These are phyloP conservation scores for Aspergillus clavatus DNA, from an alignment of 2,329 filamentous ascomycete genomes.

Conservation along the genomic window DNA sequence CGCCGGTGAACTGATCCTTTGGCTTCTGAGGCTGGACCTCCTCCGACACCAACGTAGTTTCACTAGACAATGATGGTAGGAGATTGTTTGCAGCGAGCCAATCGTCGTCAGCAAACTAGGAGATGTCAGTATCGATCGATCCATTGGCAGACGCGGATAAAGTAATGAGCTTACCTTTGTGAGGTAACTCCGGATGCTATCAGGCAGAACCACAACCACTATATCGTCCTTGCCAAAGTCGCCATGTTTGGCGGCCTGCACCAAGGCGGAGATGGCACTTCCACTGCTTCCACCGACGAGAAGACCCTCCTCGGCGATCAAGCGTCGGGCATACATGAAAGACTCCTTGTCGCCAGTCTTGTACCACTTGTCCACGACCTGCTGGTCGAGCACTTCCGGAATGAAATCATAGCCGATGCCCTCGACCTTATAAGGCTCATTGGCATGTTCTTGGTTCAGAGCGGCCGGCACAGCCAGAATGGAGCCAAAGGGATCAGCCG, in stretches of 20 bases:
- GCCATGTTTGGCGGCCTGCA: slow-evolving; percentile 70
- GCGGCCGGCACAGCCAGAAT: slow-evolving; percentile 76
- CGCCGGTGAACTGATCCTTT: slow-evolving; percentile 67
- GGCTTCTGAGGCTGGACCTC: slow-evolving; percentile 34
- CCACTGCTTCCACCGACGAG: slow-evolving; percentile 91
- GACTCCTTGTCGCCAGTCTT: slow-evolving; percentile 93
- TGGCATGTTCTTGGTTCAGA: slow-evolving; percentile 74
- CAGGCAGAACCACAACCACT: slow-evolving; percentile 85
- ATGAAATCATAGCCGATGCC: slow-evolving; percentile 99
- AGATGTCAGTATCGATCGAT: slow-evolving; percentile 10
- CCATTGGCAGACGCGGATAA: not conserved
- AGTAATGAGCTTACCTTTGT: slow-evolving; percentile 59
- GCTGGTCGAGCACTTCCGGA: slow-evolving; percentile 81
- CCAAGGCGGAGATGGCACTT: slow-evolving; percentile 78
- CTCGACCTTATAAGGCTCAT: slow-evolving; percentile 93
- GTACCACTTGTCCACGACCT: slow-evolving; percentile 87
- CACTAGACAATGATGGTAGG: slow-evolving; percentile 57
- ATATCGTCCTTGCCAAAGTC: slow-evolving; percentile 77
- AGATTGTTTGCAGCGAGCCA: slow-evolving; percentile 97
- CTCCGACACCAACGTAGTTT: slow-evolving; percentile 31
- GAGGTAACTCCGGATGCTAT: slow-evolving; percentile 95
- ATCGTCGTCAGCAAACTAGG: slow-evolving; percentile 87
- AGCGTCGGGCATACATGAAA: slow-evolving; percentile 79
- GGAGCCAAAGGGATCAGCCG: slow-evolving; percentile 87
- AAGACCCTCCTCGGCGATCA: slow-evolving; percentile 92